Evolutionary conservation across 2,329 filamentous ascomycete genomes (phyloP).

Genomic region (Orbilia ellipsospora): DNA sequence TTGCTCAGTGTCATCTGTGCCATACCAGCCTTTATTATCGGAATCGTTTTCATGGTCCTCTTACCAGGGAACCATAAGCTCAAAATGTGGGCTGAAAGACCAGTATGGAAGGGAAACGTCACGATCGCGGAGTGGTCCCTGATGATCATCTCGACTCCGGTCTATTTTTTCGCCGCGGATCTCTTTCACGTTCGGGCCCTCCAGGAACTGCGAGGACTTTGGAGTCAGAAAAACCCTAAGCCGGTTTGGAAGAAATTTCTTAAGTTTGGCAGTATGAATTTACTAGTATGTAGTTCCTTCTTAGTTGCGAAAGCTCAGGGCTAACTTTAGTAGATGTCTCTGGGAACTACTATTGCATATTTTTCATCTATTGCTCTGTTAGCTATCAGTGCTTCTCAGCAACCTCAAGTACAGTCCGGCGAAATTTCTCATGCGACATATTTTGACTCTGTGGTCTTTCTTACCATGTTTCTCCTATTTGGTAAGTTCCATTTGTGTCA

Average conservation of each 20-base stretch:
- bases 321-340: conserved; percentile 69
- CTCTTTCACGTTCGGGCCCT: conserved; percentile 82
- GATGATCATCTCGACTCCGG: conserved; percentile 82
- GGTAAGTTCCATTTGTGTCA: conserved; percentile 62
- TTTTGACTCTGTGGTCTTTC: conserved; percentile 91
- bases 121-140: conserved; percentile 81
- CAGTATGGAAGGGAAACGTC: conserved; percentile 75
- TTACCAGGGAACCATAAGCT: conserved; percentile 71
- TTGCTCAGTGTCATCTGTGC: conserved; percentile 75
- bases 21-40: conserved; percentile 86
- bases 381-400: conserved; percentile 70
- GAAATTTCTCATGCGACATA: conserved; percentile 70
- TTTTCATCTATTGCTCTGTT: conserved; percentile 83
- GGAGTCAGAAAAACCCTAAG: conserved; percentile 78
- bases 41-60: conserved; percentile 90
- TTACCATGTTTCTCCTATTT: conserved; percentile 85
- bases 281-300: conserved; percentile 66
- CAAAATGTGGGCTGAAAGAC: conserved; percentile 75
- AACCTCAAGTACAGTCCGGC: conserved; percentile 62
- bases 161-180: conserved; percentile 88
- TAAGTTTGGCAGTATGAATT: conserved; percentile 96
- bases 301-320: too few relatives aligned
- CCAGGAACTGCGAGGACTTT: conserved; percentile 81
- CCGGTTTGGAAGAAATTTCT: conserved; percentile 81
- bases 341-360: conserved; percentile 89